Evolutionary conservation across 768 basidiomycete species (phyloP), one percentile per base, ranked within the genome.

Genomic region (Cystofilobasidium macerans): DNA sequence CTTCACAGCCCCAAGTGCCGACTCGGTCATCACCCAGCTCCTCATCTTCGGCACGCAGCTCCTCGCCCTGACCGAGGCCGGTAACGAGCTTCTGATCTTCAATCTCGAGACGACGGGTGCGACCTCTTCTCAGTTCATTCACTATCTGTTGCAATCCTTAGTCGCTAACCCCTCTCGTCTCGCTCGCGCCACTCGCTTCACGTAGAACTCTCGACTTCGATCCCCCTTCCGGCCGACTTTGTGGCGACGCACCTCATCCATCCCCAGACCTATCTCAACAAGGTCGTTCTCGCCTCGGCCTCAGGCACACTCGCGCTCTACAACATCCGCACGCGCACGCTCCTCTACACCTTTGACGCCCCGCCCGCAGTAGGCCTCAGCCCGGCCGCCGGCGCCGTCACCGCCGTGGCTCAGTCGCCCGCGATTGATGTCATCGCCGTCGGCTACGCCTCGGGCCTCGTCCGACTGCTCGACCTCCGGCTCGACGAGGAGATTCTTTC

Each of bases 371-470:
- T 62, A 67, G 70, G 69, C 54, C 73, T 73, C 64, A 76, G 73
- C 48, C 64, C 51, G n/a, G 18, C 51, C 13, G 9, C 51, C 5
- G 51, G 51, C 9, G 80, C 87, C 12, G 83, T 98, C 70, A 92
- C 89, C 1, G 79, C 86, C 2, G 72, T 97, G 43, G 83, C 84
- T 1, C 95, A 95, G 74, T 93, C 91, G 12, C 93, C 94, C 30
- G 95, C 93, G 18, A 86, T 98, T 61, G 95, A 99, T 72, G 90
- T 98, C 13, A 81, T 98, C 43, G 95, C 89, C n/a, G 79, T 99
- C 57, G 94, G 91, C 1, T 89, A 88, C 74, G 79, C 85, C 0
- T 88, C 87, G 0, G 95, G 95, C 45, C 85, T 88, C 71, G 84
- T 95, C 33, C 85, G 86, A 0, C 81, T 99, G 4, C 87, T 92